A percentile compares a stretch with the other conserved stretches of the same genome.
phyloP scores from a whole-genome alignment of 345 rosid genomes.

The Erysimum cheiranthoides region DNA sequence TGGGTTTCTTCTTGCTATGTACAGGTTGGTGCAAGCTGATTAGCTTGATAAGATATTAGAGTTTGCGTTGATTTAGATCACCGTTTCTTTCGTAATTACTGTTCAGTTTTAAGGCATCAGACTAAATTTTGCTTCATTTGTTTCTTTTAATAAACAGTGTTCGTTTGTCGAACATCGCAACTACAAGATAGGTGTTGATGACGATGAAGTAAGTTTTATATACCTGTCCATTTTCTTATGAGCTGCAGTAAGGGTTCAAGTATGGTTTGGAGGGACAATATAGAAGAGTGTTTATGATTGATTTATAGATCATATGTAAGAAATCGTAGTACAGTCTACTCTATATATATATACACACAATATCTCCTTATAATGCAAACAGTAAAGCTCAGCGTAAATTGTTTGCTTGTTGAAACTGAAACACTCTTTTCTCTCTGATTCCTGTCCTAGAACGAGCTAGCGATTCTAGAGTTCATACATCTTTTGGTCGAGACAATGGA shows the following conservation, averaged over 20 bases:
- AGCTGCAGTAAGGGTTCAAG: not conserved
- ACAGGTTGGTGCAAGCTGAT: not conserved
- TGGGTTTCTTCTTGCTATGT: not conserved
- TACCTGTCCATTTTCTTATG: no score
- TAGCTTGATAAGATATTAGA: not conserved
- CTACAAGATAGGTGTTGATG: no score
- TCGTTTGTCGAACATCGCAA: no score
- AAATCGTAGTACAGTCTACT: not conserved
- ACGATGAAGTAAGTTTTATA: no score
- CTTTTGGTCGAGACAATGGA: no score
- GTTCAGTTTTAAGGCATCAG: not conserved
- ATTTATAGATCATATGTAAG: not conserved
- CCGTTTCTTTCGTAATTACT: not conserved
- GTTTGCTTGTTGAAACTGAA: not conserved
- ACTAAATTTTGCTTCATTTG: no score
- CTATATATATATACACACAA: not conserved
- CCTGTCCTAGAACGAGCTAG: conserved; percentile 76
- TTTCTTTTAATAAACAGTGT: no score
- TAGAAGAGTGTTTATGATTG: not conserved
- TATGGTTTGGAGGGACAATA: not conserved
- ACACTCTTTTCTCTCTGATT: not conserved
- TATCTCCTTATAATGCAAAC: not conserved
- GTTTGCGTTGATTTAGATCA: conserved; percentile 5
- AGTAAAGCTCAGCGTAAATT: not conserved
- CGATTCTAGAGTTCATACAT: conserved; percentile 90